Base-by-base conservation (phyloP, 192 early-diverging fungal genomes). In the Rhizophagus prolifer region DNA sequence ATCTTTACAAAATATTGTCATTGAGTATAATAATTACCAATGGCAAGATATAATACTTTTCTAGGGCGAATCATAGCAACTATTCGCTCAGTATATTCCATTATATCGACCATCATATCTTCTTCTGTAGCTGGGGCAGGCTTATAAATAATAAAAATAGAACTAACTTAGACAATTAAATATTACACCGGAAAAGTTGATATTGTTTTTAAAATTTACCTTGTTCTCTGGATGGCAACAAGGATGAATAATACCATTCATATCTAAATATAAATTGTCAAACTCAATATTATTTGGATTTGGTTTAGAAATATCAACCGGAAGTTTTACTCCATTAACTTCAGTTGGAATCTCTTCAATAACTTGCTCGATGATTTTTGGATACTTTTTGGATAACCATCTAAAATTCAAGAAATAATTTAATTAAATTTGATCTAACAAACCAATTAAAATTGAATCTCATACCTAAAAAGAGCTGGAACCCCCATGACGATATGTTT, bases 231-330 rank as follows among this genome's bases (percentile, higher is more conserved):
- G 94, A 75, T 95, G 91, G 81, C 90, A 91, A 84, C 93, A 94
- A 34, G 92, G 92, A 79, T 95, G 94, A 60, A 95, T 91, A 72
- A 95, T 94, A 70, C 95, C 97, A 82, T 99, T 99, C 97, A 98
- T 98, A 83, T 99, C 98, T 72, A 99, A 84, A 82, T 99, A 99
- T 21, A 99, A 83, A 74, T 99, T 98, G 85, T 98, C 97, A 78
- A 95, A 94, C 79, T 96, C 95, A 14, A 89, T 86, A 23, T 92
- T 91, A 77, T 97, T 99, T 5, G 95, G 97, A 81, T 97, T 97
- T 25, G 94, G 92, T 72, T 92, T 86, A 21, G 93, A 91, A 30
- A 90, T 87, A 80, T 99, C 96, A 19, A 97, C 91, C 9, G 95
- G 95, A 7, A 97, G 84, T 23, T 82, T 80, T 7, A 91, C 79